Conservation (phyloP, 73 alveolate genomes). For the Paramecium primaurelia region DNA sequence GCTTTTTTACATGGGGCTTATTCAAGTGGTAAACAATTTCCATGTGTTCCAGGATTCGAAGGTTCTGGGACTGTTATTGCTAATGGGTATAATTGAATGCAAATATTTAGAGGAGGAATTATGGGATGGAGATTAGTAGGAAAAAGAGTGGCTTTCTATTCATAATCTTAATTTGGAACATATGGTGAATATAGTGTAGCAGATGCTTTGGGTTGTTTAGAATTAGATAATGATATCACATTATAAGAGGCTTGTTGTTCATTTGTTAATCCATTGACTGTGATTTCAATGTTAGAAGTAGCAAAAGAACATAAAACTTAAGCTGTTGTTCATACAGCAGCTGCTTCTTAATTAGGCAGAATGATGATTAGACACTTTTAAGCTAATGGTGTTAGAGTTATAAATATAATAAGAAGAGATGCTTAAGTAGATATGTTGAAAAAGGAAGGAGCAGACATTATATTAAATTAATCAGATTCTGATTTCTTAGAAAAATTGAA, state of each 20-base stretch:
- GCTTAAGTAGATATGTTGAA: conserved; percentile 70
- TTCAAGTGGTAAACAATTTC: conserved; percentile 61
- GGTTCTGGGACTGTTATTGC: conserved; percentile 77
- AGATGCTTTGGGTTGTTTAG: conserved; percentile 66
- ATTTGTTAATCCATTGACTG: conserved; percentile 79
- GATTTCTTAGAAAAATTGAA: conserved; percentile 35
- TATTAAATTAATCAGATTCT: conserved; percentile 43
- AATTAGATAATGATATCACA: conserved; percentile 61
- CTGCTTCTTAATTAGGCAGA: conserved; percentile 79
- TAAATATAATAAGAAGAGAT: conserved; percentile 80
- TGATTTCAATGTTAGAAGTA: conserved; percentile 62
- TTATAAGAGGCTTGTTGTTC: conserved; percentile 70
- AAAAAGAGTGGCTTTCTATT: conserved; percentile 79
- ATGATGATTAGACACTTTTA: conserved; percentile 66
- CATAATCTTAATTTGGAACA: conserved; percentile 62
- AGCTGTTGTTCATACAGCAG: conserved; percentile 82
- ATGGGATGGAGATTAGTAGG: conserved; percentile 86
- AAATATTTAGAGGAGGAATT: conserved; percentile 74
- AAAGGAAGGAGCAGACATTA: conserved; percentile 65
- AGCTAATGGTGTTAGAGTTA: conserved; percentile 64
- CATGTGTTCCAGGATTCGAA: conserved; percentile 70
- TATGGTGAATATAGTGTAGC: conserved; percentile 83
- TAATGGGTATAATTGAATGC: conserved; percentile 61
- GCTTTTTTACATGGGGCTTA: conserved; percentile 69
- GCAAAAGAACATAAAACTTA: conserved; percentile 26